A percentile compares a stretch with the other conserved stretches of the same genome.
Conservation (phyloP, 2,329 filamentous ascomycete genomes). For the Ceratocystis smalleyi region DNA sequence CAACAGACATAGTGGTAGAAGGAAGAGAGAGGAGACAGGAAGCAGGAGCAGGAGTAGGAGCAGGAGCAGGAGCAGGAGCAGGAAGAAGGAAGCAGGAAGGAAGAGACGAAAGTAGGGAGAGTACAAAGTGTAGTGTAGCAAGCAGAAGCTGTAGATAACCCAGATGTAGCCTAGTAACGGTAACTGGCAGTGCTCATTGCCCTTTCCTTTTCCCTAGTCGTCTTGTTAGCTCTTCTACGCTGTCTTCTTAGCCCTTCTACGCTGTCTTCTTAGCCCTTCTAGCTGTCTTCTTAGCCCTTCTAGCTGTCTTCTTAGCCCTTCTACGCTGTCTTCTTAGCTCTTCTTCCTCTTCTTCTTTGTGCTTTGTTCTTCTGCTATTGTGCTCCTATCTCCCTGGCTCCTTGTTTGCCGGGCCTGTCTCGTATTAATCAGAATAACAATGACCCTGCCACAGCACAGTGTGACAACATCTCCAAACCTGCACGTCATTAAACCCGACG, state of each 20-base stretch:
- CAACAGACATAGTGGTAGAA: background rate
- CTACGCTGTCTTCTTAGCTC: too few species aligned
- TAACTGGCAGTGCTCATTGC: background rate
- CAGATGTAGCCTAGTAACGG: background rate
- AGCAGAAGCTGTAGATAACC: background rate
- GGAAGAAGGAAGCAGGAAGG: background rate
- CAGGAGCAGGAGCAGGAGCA: background rate
- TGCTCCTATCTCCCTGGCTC: background rate
- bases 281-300: background rate
- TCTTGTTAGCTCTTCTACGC: too few species aligned
- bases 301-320: background rate
- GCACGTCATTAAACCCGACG: too few species aligned
- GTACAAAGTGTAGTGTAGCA: too few species aligned
- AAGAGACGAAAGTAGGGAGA: background rate
- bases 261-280: too few species aligned
- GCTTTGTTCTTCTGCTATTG: too few species aligned
- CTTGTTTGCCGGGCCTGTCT: background rate
- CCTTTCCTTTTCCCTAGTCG: background rate
- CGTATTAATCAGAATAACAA: background rate
- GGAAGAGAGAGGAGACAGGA: background rate
- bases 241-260: too few species aligned
- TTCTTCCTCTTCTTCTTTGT: too few species aligned
- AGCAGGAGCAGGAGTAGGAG: too few species aligned
- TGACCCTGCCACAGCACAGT: too few species aligned
- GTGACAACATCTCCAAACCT: too few species aligned